Base-by-base conservation (phyloP, 108 stramenopile species). In the Asterionellopsis glacialis region DNA sequence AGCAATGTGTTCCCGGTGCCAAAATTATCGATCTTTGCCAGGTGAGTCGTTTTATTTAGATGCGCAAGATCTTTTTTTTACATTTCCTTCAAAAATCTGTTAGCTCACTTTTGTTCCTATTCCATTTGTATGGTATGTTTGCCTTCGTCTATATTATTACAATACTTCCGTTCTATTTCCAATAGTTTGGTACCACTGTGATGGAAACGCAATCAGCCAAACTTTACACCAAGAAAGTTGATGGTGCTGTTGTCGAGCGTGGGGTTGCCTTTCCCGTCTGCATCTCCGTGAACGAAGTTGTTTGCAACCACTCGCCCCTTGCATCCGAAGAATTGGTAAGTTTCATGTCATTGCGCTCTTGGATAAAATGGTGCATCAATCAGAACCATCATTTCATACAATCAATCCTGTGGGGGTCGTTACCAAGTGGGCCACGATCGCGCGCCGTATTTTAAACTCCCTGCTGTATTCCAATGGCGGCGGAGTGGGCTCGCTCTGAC, bases 241-340 rank as follows among this genome's bases (percentile, higher is more conserved):
- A 94, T 50, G 95, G 95, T 42, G 79, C 68, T 57, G 49, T 64
- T 22, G 65, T 97, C 10, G 93, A 97, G 64, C 91, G 96, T 61
- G 99, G 99, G 27, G 82, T 99, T 48, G 97, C 99, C 13, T 99
- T 99, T 71, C 99, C 99, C 9, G 96, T 98, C 23, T 98, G 99
- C 66, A 84, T 99, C 38, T 95, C 93, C 62, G 97, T 99, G 51
- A 99, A 99, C 76, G 97, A 99, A 63, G 67, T 88, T 51, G 95
- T 98, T 40, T 98, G 96, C 82, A 98, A 99, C 76, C 83, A 84
- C 79, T 90, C 91, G 42, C 99, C 99, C 1, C 82, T 99, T 47
- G 73, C 80, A 0, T 84, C 87, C 22, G 98, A 98, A 74, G 87
- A 77, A 62, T 50, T 63, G 59, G 90, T 89, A 73, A 73, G 90